Base-by-base conservation (phyloP, 257 asterid genomes). In the Solanum etuberosum region DNA sequence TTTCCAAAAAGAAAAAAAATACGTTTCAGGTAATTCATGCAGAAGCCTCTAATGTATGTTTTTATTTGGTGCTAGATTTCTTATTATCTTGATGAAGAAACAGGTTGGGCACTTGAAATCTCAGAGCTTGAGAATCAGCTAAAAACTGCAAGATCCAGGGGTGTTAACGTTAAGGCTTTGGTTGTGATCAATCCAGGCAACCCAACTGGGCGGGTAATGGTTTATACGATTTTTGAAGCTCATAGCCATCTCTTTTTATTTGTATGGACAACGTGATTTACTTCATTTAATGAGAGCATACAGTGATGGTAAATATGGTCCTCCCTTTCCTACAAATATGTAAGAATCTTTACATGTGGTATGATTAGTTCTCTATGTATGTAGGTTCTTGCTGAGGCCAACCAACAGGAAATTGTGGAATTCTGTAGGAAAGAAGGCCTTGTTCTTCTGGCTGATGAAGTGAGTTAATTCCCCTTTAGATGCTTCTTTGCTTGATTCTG, bases 371-470 rank as follows among this genome's bases (percentile, higher is more conserved):
- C 16, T 46, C 29, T 27, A 31, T 80, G 20, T 46, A 46, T 85
- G 32, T 46, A 93, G 96, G 96, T 93, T 85, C 92, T 93, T 81
- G 90, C 92, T 65, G 93, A 92, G 89, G 89, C 83, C 88, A 95
- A 94, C 97, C 98, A 95, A 88, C 87, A 83, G 51, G 91, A 95
- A 87, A 96, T 97, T 83, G 99, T 97, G 89, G 96, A 93, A 76
- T 97, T 97, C 95, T 96, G 99, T 94, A 95, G 93, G 95, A 90
- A 93, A 86, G 99, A 97, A 94, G 96, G 96, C 31, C 98, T 97
- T 35, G 98, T 96, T 91, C 99, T 97, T 90, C 88, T 97, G 89
- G 99, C 99, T 11, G 99, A 97, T 88, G 99, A 97, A 97, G 99
- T 97, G 90, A 90, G 43, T 86, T 31, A 59, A 83, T 88, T 84